Conservation (phyloP, 441 rosid species). For the Bocquillonia castaneifolia region DNA sequence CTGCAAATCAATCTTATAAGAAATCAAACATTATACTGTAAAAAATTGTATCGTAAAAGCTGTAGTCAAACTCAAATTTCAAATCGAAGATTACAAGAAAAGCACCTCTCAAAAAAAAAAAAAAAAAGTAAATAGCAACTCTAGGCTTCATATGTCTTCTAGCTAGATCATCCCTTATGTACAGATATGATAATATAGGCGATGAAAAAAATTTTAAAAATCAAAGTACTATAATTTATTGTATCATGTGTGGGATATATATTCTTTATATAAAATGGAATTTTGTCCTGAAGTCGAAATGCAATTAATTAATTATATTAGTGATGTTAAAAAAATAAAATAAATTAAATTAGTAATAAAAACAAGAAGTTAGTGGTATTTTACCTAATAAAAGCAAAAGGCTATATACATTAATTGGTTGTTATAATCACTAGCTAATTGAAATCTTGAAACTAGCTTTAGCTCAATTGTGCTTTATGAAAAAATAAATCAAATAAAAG, state of each 20-base stretch:
- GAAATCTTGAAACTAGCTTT: background rate
- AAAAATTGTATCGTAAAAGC: no score
- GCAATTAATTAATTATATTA: no score
- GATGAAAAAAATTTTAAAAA: no score
- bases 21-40: background rate
- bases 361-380: background rate
- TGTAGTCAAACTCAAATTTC: no score
- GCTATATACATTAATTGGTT: background rate
- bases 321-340: no score
- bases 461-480: background rate
- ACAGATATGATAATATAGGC: no score
- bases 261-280: background rate
- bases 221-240: no score
- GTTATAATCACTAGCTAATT: background rate
- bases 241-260: no score
- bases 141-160: background rate
- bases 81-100: no score
- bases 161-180: no score
- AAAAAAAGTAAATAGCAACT: no score
- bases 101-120: no score
- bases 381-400: slow-evolving; percentile 17
- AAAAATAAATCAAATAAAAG: background rate
- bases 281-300: background rate
- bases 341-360: background rate
- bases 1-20: background rate